Evolutionary conservation across 1,284 basidiomycete genomes (phyloP), one percentile per base, ranked within the genome.

Genomic region (Erythrobasidium hasegawianum): DNA sequence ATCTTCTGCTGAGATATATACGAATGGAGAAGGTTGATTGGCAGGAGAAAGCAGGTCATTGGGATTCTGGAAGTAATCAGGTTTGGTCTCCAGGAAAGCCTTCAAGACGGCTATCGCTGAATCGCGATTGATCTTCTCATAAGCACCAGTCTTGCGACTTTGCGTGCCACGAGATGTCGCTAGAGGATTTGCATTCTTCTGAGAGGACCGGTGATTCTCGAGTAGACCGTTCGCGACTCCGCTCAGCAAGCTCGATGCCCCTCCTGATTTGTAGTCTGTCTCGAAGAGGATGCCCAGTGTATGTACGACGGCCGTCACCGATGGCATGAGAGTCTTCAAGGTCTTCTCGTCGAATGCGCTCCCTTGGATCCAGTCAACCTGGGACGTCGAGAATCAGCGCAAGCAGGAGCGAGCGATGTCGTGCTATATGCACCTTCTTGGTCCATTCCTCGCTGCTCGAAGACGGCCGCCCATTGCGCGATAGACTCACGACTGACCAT

Each of bases 1-100:
- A 75, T 97, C 93, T 72, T 94, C 94, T 3, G 95, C 94, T 38
- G 95, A 98, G 69, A 98, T 82, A 78, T 89, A 97, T 49, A 97
- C 83, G 78, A 98, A 97, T 4, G 90, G 84, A 60, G 62, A 16
- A 9, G 68, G 40, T 1, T 69, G 38, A 9, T 67, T 43, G 1
- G 70, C 57, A 7, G 74, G 39, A 27, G 49, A 60, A 33, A 33
- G 33, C 33, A 33, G 33, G 33, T 33, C 33, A 33, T 33, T 33
- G 5, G 26, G 10, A 50, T 53, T 18, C 64, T 40, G 3, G 43
- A 24, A n/a, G 16, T n/a, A 16, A 58, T 5, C 11, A 78, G 76
- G 74, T 72, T 24, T 82, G 82, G 24, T 79, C 77, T 33, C 86
- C 71, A 76, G 90, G 88, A 8, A 88, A 84, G 75, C 87, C 83